Evolutionary conservation across 305 asterid species (phyloP), one percentile per base, ranked within the genome.

Genomic region (Salvia sclarea): DNA sequence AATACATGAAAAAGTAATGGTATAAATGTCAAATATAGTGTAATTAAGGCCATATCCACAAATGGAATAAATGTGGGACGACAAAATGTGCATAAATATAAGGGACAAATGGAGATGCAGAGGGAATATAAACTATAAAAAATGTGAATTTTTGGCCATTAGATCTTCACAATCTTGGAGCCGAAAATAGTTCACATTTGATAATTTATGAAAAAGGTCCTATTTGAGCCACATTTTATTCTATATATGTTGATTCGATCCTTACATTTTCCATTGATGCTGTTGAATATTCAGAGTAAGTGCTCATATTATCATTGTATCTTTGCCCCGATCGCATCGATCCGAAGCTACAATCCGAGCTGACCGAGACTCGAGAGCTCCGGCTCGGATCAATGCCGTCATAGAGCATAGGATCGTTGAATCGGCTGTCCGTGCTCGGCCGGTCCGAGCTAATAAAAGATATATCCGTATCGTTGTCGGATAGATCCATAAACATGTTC

Each of bases 361-460:
- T 86, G 5, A 87, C 76, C 20, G 98, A 92, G 14, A 85, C 61
- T 31, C 83, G 69, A 20, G 92, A 83, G 22, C 76, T 75, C 47
- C 86, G 78, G 7, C 80, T 45, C 6, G 85, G 58, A 64, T 90
- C 98, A 25, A 83, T 1, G 72, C 71, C 58, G 17, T 92, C 98
- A 25, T 24, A 69, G 57, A 68, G 25, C 43, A 75, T 50, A 52
- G 76, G 74, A 78, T 92, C 98, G 25, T 71, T 45, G 60, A 78
- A 81, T 45, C 84, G 74, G 76, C 95, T 82, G 11, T 81, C 96
- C 8, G 90, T 74, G 75, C 95, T 92, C 22, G 94, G 88, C 84
- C 97, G 84, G 9, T 75, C 95, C 6, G 96, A 86, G 79, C 96
- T 88, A 66, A 90, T 78, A 68, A 88, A 90, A 52, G 97, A 88